Evolutionary conservation across 2,329 filamentous ascomycete genomes (phyloP), one percentile per base, ranked within the genome.

Genomic region (Colletotrichum sp.): DNA sequence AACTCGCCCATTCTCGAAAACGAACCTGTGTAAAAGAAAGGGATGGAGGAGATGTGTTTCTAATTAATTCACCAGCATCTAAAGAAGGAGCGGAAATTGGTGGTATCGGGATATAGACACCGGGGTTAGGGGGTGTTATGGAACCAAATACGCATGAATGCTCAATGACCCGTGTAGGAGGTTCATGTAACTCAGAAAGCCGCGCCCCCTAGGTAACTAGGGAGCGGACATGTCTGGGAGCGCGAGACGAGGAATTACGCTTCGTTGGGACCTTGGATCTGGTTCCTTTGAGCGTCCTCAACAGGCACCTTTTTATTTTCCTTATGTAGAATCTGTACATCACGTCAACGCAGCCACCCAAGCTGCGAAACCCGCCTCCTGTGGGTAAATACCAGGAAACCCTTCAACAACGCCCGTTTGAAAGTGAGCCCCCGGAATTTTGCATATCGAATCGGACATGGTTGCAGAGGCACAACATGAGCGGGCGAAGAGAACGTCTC

Each of bases 291-390:
- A 36, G 32, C 44, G 60, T 73, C 52, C 59, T 55, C 28, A 64
- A 73, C 64, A 73, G 70, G 28, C 64, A 69, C 71, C 66, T 75
- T 76, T 32, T 77, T 77, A 55, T 64, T 77, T 76, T 77, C 71
- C 76, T 77, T 78, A 76, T 78, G 77, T 78, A 78, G 72, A 78
- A 76, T 72, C 66, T 78, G 77, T 78, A 78, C 77, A 78, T 77
- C 77, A 78, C 72, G 63, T 67, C 73, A 71, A 49, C 69, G 76
- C 76, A 67, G 73, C 57, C 59, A 65, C 28, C 26, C 57, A 72
- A 57, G 70, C 77, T 71, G 74, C 70, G 60, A 60, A 65, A 64
- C 76, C 70, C 65, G 74, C 65, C 74, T 71, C 49, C 74, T 73
- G 76, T 66, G 65, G 76, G 69, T 76, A 70, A 77, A 76, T 36